Percentiles rank a stretch among this genome's conserved stretches.
phyloP scores from a whole-genome alignment of 257 asterid species.

The Fraxinus americana region DNA sequence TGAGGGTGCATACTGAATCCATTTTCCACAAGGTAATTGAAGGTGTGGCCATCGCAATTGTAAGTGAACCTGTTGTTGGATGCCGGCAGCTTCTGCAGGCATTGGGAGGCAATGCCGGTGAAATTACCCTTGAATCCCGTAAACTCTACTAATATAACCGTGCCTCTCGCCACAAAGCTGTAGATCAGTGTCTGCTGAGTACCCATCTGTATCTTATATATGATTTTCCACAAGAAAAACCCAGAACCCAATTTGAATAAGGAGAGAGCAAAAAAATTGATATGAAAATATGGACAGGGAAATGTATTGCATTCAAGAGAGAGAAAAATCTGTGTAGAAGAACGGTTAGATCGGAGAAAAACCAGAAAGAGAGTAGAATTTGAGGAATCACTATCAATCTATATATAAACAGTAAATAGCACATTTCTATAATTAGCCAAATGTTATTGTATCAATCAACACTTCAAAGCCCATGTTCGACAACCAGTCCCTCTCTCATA shows the following conservation, averaged over 20 bases:
- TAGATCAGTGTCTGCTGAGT: conserved; percentile 47
- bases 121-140: conserved; percentile 59
- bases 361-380: neutral
- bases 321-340: neutral
- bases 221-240: neutral
- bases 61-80: conserved; percentile 51
- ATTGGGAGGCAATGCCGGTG: conserved; percentile 48
- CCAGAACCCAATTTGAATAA: neutral
- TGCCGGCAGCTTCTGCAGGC: conserved; percentile 55
- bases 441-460: neutral
- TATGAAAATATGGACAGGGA: neutral
- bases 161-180: conserved; percentile 53
- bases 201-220: conserved; percentile 28
- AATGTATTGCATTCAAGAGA: neutral
- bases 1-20: conserved; percentile 52
- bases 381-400: neutral
- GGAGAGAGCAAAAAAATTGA: neutral
- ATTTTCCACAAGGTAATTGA: conserved; percentile 53
- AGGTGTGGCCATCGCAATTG: conserved; percentile 56
- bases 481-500: neutral
- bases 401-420: neutral
- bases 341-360: neutral
- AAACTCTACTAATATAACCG: conserved; percentile 47
- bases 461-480: neutral
- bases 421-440: neutral